Conservation (phyloP, 139 green algal species). For the Eudorina sp. region DNA sequence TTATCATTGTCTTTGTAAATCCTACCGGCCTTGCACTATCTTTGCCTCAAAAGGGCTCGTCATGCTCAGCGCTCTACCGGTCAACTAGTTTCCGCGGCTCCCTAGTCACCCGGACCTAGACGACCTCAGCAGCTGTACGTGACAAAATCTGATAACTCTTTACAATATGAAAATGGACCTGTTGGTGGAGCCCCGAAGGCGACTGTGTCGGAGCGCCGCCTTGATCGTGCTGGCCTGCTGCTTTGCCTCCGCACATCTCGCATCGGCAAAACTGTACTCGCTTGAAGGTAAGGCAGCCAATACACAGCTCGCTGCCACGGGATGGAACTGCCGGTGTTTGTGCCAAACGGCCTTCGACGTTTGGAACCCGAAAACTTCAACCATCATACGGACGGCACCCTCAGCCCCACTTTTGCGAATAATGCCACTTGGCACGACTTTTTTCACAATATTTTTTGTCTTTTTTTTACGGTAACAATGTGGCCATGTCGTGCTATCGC, state of each 20-base stretch:
- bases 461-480: too few relatives aligned
- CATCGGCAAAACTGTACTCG: neutral
- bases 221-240: neutral
- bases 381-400: too few relatives aligned
- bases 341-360: too few relatives aligned
- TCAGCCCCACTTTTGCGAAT: too few relatives aligned
- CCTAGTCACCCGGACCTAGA: neutral
- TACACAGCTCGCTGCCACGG: too few relatives aligned
- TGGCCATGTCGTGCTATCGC: too few relatives aligned
- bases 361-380: too few relatives aligned
- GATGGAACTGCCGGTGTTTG: too few relatives aligned
- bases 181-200: neutral
- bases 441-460: too few relatives aligned
- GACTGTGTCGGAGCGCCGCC: neutral
- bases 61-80: neutral
- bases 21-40: neutral
- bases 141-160: neutral
- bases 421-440: too few relatives aligned
- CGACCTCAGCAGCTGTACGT: neutral
- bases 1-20: neutral
- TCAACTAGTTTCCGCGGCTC: neutral
- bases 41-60: neutral
- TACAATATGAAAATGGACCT: neutral
- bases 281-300: too few relatives aligned
- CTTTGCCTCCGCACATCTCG: neutral